Conservation (phyloP, 2,329 filamentous ascomycete species). For the Alternaria infectoria region DNA sequence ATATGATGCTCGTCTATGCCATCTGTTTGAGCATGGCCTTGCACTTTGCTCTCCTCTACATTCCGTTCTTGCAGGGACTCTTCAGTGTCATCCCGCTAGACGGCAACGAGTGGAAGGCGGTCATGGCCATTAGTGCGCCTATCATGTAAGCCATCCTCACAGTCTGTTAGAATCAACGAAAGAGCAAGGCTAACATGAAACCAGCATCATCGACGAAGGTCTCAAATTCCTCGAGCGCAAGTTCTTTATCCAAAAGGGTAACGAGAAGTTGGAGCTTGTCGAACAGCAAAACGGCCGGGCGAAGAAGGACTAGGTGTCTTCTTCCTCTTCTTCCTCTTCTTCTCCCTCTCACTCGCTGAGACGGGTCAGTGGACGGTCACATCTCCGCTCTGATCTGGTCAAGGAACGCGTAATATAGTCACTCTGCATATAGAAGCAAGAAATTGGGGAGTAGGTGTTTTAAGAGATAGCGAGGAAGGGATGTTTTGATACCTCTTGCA, state of each 20-base stretch:
- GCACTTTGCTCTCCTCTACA: conserved; percentile 93
- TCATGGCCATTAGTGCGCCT: conserved; percentile 83
- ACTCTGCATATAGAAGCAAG: not conserved
- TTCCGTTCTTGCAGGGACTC: conserved; percentile 82
- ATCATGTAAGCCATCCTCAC: conserved; percentile 74
- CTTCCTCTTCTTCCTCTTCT: not conserved
- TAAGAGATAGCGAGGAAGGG: not conserved
- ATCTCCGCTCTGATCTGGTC: not conserved
- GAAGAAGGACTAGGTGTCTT: conserved; percentile 36
- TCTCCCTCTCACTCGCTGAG: not conserved
- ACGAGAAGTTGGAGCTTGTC: conserved; percentile 17
- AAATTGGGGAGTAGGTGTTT: not conserved
- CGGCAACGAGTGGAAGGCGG: conserved; percentile 88
- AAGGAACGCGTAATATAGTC: conserved; percentile 1
- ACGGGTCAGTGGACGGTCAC: not conserved
- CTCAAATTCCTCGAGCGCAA: conserved; percentile 76
- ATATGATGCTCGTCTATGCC: conserved; percentile 97
- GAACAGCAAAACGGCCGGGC: conserved; percentile 31
- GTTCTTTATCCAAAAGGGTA: conserved; percentile 40
- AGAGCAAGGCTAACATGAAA: conserved; percentile 21
- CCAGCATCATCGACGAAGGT: conserved; percentile 78
- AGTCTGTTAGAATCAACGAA: not conserved
- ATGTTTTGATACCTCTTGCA: not conserved
- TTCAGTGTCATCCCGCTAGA: conserved; percentile 92
- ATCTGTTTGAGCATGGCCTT: conserved; percentile 91